Percentiles rank a stretch among this genome's conserved stretches.
Evolutionary conservation across 2,329 filamentous ascomycete species (phyloP).

Genomic region (Fusarium nisikadoi): DNA sequence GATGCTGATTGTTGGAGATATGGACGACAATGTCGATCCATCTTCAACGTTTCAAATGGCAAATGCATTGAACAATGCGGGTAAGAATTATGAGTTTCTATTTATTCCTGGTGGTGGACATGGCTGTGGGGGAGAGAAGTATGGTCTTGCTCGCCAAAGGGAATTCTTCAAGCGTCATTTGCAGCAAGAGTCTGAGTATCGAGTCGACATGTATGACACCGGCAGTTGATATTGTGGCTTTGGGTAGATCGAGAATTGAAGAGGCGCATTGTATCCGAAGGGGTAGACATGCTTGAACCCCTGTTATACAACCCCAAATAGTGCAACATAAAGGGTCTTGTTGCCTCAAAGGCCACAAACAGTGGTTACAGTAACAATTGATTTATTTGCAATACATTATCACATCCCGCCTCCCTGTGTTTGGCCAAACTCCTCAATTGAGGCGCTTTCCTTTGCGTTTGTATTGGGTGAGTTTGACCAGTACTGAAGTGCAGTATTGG

Average conservation of each 20-base stretch:
- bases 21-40: slow-evolving; percentile 47
- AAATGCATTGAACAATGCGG: slow-evolving; percentile 41
- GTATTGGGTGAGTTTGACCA: slow-evolving; percentile 11
- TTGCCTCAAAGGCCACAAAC: neutral
- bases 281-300: neutral
- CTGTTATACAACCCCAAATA: slow-evolving; percentile 10
- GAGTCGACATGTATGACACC: slow-evolving; percentile 10
- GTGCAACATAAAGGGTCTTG: slow-evolving; percentile 27
- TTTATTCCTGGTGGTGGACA: slow-evolving; percentile 41
- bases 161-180: slow-evolving; percentile 34
- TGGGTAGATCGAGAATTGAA: neutral
- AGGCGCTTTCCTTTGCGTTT: slow-evolving; percentile 28
- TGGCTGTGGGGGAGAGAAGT: slow-evolving; percentile 23
- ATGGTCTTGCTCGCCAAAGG: slow-evolving; percentile 34
- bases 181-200: neutral
- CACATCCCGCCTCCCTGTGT: neutral
- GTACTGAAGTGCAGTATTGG: slow-evolving; percentile 20
- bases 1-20: slow-evolving; percentile 45
- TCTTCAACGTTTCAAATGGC: slow-evolving; percentile 46
- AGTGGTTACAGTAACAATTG: neutral
- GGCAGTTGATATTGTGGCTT: neutral
- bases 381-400: neutral
- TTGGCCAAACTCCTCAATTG: neutral
- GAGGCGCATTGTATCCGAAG: neutral
- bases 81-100: slow-evolving; percentile 46